These are phyloP conservation scores for Russula sp. DNA, from an alignment of 768 basidiomycete species.

Conservation along the genomic window DNA sequence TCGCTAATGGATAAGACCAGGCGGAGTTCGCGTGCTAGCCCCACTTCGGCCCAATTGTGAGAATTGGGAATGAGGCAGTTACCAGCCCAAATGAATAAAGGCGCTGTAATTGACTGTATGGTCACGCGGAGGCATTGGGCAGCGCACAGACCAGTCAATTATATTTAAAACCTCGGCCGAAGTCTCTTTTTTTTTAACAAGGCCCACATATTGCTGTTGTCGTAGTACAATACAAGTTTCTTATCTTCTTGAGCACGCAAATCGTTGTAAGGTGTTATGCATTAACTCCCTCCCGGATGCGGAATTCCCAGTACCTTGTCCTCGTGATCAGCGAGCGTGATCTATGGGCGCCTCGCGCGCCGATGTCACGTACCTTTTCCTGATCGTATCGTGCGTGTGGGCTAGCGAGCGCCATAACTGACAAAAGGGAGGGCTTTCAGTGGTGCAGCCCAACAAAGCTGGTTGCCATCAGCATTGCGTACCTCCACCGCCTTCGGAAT, in stretches of 20 bases:
- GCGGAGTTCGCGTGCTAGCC: slow-evolving; percentile 1
- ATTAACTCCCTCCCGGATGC: slow-evolving; percentile 48
- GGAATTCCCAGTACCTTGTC: slow-evolving; percentile 69
- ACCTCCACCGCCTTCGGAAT: slow-evolving; percentile 37
- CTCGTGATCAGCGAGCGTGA: slow-evolving; percentile 22
- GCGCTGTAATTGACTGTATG: slow-evolving; percentile 9
- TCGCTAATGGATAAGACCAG: not conserved
- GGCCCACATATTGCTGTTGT: not conserved
- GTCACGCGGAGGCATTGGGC: not conserved
- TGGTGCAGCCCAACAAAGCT: not conserved
- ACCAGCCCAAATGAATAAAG: not conserved
- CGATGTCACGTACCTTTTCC: slow-evolving; percentile 54
- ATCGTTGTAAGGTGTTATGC: not conserved
- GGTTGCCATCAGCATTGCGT: slow-evolving; percentile 2
- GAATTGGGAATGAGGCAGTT: slow-evolving; percentile 18
- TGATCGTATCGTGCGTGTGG: slow-evolving; percentile 63
- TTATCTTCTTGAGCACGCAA: not conserved
- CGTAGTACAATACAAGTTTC: not conserved
- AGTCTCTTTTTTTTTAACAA: not conserved
- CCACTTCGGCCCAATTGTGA: not conserved
- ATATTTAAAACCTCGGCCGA: not conserved
- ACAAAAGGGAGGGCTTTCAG: not conserved
- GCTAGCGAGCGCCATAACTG: slow-evolving; percentile 71
- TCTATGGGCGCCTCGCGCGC: slow-evolving; percentile 14
- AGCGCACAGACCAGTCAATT: not conserved